phyloP scores from a whole-genome alignment of 2,329 filamentous ascomycete species.

The Orbilia quercus region DNA sequence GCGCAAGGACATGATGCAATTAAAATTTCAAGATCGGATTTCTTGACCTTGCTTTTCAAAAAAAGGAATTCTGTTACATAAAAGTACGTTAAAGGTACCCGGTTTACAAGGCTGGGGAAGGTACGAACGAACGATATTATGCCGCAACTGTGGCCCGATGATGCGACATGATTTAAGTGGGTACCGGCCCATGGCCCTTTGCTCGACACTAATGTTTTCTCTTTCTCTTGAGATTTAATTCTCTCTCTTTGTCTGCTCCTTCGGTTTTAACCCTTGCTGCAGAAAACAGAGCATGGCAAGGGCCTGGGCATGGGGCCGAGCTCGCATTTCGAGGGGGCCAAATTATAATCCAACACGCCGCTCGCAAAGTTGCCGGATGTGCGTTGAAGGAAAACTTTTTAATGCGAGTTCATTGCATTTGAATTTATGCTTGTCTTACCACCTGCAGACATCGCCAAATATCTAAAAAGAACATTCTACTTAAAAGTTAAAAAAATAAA shows the following conservation, averaged over 20 bases:
- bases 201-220: constrained; percentile 1
- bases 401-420: constrained; percentile 26
- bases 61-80: constrained; percentile 22
- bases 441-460: no score
- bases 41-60: constrained; percentile 19
- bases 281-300: constrained; percentile 6
- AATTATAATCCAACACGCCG: constrained; percentile 28
- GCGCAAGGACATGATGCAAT: constrained; percentile 31
- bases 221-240: not conserved
- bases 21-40: constrained; percentile 16
- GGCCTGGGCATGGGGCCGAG: not conserved
- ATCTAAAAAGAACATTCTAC: no score
- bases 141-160: constrained; percentile 40
- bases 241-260: constrained; percentile 12
- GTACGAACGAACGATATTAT: no score
- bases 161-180: constrained; percentile 18
- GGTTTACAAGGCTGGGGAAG: not conserved
- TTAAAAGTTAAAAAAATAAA: no score
- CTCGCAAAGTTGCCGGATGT: constrained; percentile 11
- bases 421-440: constrained; percentile 35
- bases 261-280: constrained; percentile 32
- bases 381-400: constrained; percentile 44
- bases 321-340: constrained; percentile 11
- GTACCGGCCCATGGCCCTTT: not conserved
- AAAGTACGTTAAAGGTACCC: no score